Evolutionary conservation across 129 eudicot genomes (phyloP).

Genomic region (Tagetes patula): DNA sequence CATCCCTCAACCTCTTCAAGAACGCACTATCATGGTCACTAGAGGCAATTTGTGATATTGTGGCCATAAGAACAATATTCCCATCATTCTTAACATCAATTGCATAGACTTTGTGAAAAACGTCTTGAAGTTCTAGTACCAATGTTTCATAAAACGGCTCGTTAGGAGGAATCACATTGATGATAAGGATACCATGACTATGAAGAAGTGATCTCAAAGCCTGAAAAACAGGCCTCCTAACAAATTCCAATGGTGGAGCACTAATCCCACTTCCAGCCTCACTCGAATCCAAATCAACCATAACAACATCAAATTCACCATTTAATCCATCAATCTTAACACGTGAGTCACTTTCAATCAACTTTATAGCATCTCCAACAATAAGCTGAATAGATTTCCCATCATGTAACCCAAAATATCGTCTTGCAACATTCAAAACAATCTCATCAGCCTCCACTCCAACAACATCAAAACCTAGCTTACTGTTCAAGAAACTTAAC

Average conservation of each 20-base stretch:
- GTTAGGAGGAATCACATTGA: conserved; percentile 60
- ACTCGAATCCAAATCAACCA: conserved; percentile 94
- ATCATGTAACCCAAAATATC: conserved; percentile 60
- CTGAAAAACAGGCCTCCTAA: conserved; percentile 46
- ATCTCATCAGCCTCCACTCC: conserved; percentile 80
- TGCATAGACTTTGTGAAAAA: conserved; percentile 60
- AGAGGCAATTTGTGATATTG: conserved; percentile 35
- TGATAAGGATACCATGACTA: conserved; percentile 57
- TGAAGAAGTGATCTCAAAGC: conserved; percentile 43
- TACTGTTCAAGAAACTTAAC: conserved; percentile 49
- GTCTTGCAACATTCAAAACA: conserved; percentile 59
- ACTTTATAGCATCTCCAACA: conserved; percentile 60
- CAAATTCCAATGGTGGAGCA: conserved; percentile 77
- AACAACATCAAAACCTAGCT: conserved; percentile 63
- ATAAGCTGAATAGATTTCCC: conserved; percentile 32
- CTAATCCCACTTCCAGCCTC: conserved; percentile 53
- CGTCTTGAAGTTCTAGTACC: conserved; percentile 40
- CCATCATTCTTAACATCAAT: conserved; percentile 69
- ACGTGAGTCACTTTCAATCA: conserved; percentile 27
- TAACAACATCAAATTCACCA: conserved; percentile 59
- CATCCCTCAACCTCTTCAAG: conserved; percentile 47
- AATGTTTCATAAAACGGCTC: conserved; percentile 41
- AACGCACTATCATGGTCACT: conserved; percentile 27
- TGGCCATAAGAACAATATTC: conserved; percentile 74
- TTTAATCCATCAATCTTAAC: conserved; percentile 21